Conservation (phyloP, 139 green algal species). For the Microglena sp. region DNA sequence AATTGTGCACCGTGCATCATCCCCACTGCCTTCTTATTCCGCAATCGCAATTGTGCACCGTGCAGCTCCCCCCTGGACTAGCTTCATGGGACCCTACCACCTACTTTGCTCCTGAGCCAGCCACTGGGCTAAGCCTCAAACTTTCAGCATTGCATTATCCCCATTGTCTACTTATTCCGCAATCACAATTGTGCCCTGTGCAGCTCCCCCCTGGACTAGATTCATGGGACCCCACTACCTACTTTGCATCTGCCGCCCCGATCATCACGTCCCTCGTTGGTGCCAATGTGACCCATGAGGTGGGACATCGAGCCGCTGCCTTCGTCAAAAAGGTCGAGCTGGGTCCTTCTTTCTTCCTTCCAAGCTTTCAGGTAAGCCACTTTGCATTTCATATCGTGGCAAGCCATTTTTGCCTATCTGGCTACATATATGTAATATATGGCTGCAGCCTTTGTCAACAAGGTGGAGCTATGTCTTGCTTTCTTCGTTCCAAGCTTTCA, state of each 20-base stretch:
- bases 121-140: too few species aligned
- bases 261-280: neutral
- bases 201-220: conserved; percentile 54
- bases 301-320: conserved; percentile 44
- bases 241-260: conserved; percentile 31
- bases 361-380: conserved; percentile 59
- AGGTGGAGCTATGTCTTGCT: conserved; percentile 69
- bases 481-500: conserved; percentile 86
- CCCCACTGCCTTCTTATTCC: too few species aligned
- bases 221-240: conserved; percentile 58
- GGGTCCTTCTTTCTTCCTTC: conserved; percentile 75
- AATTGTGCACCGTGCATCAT: too few species aligned
- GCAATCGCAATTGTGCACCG: too few species aligned
- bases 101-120: too few species aligned
- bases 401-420: conserved; percentile 10
- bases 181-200: neutral
- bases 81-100: too few species aligned
- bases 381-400: neutral
- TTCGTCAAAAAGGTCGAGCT: conserved; percentile 55
- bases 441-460: neutral
- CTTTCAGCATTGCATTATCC: too few species aligned
- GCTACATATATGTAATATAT: conserved; percentile 74
- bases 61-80: too few species aligned
- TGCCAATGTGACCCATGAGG: conserved; percentile 59
- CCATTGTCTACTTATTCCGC: too few species aligned